Percentiles rank a stretch among this genome's conserved stretches.
These are phyloP conservation scores for Pleurozium schreberi DNA, from an alignment of 225 moss, liverwort and hornwort genomes.

Conservation along the genomic window DNA sequence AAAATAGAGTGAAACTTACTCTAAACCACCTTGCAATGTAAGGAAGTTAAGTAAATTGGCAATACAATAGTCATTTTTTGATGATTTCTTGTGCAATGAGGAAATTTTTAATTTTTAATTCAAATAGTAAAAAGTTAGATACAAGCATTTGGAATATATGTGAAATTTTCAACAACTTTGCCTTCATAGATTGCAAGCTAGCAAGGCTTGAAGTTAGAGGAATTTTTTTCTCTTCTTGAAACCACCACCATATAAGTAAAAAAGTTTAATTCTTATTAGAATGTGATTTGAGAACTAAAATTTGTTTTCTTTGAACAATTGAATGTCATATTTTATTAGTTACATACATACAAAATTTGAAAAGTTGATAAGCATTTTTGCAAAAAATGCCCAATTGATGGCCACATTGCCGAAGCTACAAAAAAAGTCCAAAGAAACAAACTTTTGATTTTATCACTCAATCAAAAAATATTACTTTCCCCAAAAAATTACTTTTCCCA, in stretches of 20 bases:
- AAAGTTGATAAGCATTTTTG: background rate
- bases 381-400: background rate
- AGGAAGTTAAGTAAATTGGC: rapidly evolving
- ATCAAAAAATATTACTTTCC: background rate
- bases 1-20: background rate
- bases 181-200: background rate
- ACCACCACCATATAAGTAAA: rapidly evolving
- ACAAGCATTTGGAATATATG: background rate
- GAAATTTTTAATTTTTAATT: background rate
- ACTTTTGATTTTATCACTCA: background rate
- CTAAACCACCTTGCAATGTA: background rate
- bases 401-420: background rate
- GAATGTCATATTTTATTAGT: background rate
- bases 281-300: background rate
- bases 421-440: background rate
- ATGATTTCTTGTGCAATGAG: background rate
- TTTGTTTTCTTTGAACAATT: background rate
- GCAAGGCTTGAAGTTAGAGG: background rate
- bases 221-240: background rate
- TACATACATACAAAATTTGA: background rate
- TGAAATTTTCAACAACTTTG: background rate
- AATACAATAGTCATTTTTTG: background rate
- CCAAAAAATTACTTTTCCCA: background rate
- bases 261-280: background rate
- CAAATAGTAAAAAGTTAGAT: background rate